These are phyloP conservation scores for Saitozyma sp. DNA, from an alignment of 768 basidiomycete species.

Conservation along the genomic window DNA sequence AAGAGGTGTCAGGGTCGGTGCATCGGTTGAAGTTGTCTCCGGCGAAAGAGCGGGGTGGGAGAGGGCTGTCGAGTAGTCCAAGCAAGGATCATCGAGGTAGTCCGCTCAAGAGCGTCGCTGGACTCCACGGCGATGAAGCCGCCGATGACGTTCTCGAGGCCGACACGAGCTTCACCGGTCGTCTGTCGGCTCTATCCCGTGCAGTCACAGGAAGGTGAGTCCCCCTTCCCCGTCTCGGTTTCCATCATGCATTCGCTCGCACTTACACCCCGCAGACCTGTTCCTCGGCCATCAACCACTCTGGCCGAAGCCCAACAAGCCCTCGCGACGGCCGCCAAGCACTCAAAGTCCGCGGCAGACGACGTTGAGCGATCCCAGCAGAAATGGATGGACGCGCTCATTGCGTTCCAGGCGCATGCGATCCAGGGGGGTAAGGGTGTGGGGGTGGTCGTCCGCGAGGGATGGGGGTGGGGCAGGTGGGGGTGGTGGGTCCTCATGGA, in stretches of 20 bases:
- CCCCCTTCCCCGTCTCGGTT: neutral
- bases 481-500: slow-evolving; percentile 37
- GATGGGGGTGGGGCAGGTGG: slow-evolving; percentile 39
- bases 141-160: neutral
- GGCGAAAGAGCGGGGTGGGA: neutral
- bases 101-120: neutral
- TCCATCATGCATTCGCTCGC: neutral
- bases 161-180: slow-evolving; percentile 20
- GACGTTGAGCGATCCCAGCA: slow-evolving; percentile 22
- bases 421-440: neutral
- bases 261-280: neutral
- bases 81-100: neutral
- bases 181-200: slow-evolving; percentile 4
- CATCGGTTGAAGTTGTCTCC: slow-evolving; percentile 30
- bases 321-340: neutral
- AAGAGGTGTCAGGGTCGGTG: slow-evolving; percentile 20
- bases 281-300: slow-evolving; percentile 2
- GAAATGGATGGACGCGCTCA: slow-evolving; percentile 34
- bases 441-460: slow-evolving; percentile 15
- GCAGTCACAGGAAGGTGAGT: slow-evolving; percentile 6
- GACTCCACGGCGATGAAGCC: neutral
- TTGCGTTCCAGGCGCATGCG: neutral
- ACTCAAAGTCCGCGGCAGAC: neutral
- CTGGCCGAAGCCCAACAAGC: neutral
- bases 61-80: neutral